A percentile compares a stretch with the other conserved stretches of the same genome.
phyloP scores from a whole-genome alignment of 371 early-diverging fungal species.

The Chytridiales sp. region DNA sequence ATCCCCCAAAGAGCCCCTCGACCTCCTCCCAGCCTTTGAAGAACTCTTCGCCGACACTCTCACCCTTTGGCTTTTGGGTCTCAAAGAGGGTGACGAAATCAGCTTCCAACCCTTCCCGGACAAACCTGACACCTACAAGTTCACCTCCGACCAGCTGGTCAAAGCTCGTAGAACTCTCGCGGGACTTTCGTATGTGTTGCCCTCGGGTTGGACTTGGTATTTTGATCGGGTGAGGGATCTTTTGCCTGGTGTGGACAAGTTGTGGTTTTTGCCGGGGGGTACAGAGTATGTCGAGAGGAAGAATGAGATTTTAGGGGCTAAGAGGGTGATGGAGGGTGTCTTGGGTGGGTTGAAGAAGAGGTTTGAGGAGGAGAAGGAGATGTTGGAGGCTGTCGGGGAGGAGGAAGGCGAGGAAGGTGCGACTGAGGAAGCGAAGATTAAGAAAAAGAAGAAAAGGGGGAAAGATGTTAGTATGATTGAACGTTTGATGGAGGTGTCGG shows the following conservation, averaged over 20 bases:
- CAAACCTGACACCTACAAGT: not conserved
- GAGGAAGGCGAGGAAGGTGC: not conserved
- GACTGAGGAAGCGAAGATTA: too few species aligned
- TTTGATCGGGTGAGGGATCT: conserved; percentile 24
- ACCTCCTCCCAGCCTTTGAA: conserved; percentile 24
- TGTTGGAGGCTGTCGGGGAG: not conserved
- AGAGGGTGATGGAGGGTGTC: conserved; percentile 3
- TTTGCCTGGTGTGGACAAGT: conserved; percentile 19
- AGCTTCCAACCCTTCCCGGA: too few species aligned
- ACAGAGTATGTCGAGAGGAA: conserved; percentile 12
- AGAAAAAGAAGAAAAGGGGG: too few species aligned
- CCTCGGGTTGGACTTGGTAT: conserved; percentile 27
- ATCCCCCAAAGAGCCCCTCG: conserved; percentile 9
- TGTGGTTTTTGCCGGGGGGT: conserved; percentile 21
- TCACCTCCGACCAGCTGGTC: conserved; percentile 9
- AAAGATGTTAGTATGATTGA: too few species aligned
- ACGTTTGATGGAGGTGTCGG: conserved; percentile 11
- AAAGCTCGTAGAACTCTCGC: conserved; percentile 23
- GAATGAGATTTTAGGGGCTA: conserved; percentile 18
- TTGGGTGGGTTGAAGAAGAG: conserved; percentile 3
- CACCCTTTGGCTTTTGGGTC: conserved; percentile 23
- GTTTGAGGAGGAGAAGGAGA: not conserved
- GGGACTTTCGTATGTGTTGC: conserved; percentile 20
- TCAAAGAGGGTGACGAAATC: not conserved
- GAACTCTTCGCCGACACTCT: conserved; percentile 25